phyloP scores from a whole-genome alignment of 768 basidiomycete species.

The Chalciporus chontae region DNA sequence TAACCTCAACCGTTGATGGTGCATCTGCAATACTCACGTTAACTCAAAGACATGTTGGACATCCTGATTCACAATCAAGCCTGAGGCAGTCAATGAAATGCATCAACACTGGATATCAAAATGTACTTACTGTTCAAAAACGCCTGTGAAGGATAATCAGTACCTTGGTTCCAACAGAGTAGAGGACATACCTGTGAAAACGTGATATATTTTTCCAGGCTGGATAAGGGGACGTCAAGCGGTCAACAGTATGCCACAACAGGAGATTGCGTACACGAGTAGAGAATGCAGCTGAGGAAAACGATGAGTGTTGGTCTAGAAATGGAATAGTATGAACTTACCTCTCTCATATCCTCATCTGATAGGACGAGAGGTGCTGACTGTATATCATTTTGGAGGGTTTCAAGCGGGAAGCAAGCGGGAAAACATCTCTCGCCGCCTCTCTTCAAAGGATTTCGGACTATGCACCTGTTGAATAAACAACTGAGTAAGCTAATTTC shows the following conservation, averaged over 20 bases:
- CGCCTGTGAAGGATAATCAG: conserved; percentile 17
- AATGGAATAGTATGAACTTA: conserved; percentile 15
- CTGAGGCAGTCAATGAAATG: conserved; percentile 5
- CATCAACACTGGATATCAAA: neutral
- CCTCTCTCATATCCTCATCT: conserved; percentile 47
- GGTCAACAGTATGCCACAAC: neutral
- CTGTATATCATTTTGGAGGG: conserved; percentile 15
- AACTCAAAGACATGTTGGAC: conserved; percentile 28
- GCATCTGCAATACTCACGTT: conserved; percentile 10
- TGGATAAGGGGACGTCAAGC: conserved; percentile 14
- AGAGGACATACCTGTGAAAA: conserved; percentile 24
- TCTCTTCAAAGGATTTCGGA: conserved; percentile 32
- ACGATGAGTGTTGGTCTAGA: neutral
- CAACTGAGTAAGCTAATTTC: neutral
- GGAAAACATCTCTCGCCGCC: conserved; percentile 47
- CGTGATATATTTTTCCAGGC: conserved; percentile 28
- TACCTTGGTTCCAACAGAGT: conserved; percentile 36
- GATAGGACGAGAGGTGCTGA: conserved; percentile 33
- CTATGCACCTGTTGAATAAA: conserved; percentile 39
- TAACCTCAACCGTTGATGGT: conserved; percentile 12
- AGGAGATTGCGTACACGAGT: conserved; percentile 44
- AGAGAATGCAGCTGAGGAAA: conserved; percentile 49
- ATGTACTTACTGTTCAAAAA: conserved; percentile 18
- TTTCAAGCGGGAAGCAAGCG: conserved; percentile 47
- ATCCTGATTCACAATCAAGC: conserved; percentile 22